Evolutionary conservation across 768 basidiomycete genomes (phyloP).

Genomic region (Russula sp.): DNA sequence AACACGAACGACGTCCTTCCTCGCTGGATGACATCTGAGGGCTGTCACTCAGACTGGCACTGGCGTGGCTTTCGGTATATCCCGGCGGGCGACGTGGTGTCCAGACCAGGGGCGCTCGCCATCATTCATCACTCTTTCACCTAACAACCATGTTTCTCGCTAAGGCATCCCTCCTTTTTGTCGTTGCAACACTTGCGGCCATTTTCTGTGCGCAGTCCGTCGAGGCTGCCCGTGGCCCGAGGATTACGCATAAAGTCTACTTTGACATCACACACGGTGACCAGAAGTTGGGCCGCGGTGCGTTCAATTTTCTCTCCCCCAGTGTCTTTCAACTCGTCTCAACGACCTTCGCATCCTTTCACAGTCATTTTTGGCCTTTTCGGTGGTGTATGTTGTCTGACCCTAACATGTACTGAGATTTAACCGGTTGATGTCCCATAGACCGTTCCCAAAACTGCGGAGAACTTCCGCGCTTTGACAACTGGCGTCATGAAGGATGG

Average conservation of each 20-base stretch:
- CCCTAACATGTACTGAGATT: neutral
- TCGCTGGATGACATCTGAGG: too few relatives aligned
- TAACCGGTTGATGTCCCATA: conserved; percentile 28
- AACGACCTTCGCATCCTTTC: conserved; percentile 17
- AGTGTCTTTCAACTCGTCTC: neutral
- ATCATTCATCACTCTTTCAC: conserved; percentile 27
- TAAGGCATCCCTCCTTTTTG: conserved; percentile 53
- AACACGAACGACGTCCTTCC: too few relatives aligned
- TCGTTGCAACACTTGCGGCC: conserved; percentile 57
- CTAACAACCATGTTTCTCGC: conserved; percentile 48
- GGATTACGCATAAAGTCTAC: conserved; percentile 88
- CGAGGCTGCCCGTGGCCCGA: conserved; percentile 82
- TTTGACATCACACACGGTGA: conserved; percentile 95
- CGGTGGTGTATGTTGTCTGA: conserved; percentile 54
- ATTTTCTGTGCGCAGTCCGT: conserved; percentile 66
- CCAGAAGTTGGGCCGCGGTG: conserved; percentile 76
- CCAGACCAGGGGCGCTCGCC: neutral
- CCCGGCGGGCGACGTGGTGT: conserved; percentile 10
- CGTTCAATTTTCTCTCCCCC: conserved; percentile 25
- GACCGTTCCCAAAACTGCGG: conserved; percentile 94
- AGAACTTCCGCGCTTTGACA: conserved; percentile 94
- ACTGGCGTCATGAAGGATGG: conserved; percentile 80
- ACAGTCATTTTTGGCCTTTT: conserved; percentile 84
- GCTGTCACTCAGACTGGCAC: too few relatives aligned
- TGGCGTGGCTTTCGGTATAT: conserved; percentile 1